Conservation (phyloP, 306 rosid species). For the Phaseolus lunatus region DNA sequence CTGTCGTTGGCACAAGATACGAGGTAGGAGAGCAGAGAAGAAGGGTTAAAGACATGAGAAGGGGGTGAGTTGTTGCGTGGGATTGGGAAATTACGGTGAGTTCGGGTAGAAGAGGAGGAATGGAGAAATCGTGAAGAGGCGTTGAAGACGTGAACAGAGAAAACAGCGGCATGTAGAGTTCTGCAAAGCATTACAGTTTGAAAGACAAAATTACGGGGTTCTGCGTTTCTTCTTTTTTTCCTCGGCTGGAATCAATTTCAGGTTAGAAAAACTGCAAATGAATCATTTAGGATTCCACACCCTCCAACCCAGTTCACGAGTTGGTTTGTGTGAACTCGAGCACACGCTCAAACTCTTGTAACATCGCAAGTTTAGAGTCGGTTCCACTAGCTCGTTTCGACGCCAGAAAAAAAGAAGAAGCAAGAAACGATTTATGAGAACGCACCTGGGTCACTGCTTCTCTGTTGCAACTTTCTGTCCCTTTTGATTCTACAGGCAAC, state of each 20-base stretch:
- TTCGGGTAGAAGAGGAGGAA: conserved; percentile 48
- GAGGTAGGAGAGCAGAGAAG: conserved; percentile 54
- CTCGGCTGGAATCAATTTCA: background rate
- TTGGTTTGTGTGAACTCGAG: no score
- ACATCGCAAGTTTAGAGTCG: no score
- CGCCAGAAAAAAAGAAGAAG: no score
- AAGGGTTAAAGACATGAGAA: conserved; percentile 42
- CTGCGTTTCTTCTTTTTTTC: background rate
- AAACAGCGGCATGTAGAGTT: conserved; percentile 37
- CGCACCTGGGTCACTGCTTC: no score
- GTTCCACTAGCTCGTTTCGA: no score
- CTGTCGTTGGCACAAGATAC: conserved; percentile 37
- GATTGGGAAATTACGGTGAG: conserved; percentile 37
- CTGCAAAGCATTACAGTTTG: conserved; percentile 38
- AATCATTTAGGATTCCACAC: no score
- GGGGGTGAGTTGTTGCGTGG: conserved; percentile 33
- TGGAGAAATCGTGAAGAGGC: conserved; percentile 9
- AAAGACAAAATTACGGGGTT: background rate
- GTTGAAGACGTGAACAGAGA: conserved; percentile 24
- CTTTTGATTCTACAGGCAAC: no score
- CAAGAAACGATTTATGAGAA: no score
- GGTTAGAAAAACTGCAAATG: background rate
- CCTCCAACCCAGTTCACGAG: no score
- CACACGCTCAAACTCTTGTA: no score
- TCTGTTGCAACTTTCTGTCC: no score